These are phyloP conservation scores for Teunomyces cretensis DNA, from an alignment of 805 yeast genomes.

Conservation along the genomic window DNA sequence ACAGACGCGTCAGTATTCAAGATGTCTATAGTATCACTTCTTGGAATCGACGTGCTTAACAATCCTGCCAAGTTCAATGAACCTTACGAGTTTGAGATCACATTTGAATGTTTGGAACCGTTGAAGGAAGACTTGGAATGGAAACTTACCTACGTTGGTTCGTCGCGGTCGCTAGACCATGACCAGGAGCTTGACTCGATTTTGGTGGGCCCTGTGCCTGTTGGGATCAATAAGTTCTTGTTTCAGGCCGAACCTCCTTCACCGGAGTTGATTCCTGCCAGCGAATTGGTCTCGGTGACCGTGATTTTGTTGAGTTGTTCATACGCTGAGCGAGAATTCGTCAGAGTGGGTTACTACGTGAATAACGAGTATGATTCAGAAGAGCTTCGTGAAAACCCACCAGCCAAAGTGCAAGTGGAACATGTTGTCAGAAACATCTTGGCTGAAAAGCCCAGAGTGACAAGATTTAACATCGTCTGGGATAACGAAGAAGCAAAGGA, in stretches of 20 bases:
- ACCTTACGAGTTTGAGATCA: slow-evolving; percentile 94
- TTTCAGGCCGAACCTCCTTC: slow-evolving; percentile 96
- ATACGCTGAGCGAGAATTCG: slow-evolving; percentile 91
- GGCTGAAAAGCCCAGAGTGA: slow-evolving; percentile 97
- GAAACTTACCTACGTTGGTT: slow-evolving; percentile 96
- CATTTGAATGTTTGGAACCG: slow-evolving; percentile 95
- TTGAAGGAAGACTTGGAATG: slow-evolving; percentile 91
- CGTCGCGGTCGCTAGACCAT: slow-evolving; percentile 89
- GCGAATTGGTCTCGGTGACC: slow-evolving; percentile 92
- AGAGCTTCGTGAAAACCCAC: slow-evolving; percentile 91
- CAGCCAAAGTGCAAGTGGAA: slow-evolving; percentile 88
- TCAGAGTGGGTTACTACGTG: slow-evolving; percentile 95
- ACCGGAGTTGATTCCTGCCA: slow-evolving; percentile 93
- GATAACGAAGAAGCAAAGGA: slow-evolving; percentile 66
- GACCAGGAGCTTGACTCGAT: slow-evolving; percentile 96
- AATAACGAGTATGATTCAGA: slow-evolving; percentile 95
- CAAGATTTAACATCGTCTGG: slow-evolving; percentile 97
- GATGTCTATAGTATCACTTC: slow-evolving; percentile 91
- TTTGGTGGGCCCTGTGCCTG: slow-evolving; percentile 98
- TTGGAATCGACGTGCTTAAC: slow-evolving; percentile 88
- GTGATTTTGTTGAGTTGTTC: slow-evolving; percentile 92
- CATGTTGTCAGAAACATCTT: slow-evolving; percentile 91
- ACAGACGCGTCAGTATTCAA: slow-evolving; percentile 2
- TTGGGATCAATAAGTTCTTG: slow-evolving; percentile 90
- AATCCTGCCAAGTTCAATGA: slow-evolving; percentile 94